Conservation (phyloP, 2,329 filamentous ascomycete genomes). For the Tolypocladium tundrense region DNA sequence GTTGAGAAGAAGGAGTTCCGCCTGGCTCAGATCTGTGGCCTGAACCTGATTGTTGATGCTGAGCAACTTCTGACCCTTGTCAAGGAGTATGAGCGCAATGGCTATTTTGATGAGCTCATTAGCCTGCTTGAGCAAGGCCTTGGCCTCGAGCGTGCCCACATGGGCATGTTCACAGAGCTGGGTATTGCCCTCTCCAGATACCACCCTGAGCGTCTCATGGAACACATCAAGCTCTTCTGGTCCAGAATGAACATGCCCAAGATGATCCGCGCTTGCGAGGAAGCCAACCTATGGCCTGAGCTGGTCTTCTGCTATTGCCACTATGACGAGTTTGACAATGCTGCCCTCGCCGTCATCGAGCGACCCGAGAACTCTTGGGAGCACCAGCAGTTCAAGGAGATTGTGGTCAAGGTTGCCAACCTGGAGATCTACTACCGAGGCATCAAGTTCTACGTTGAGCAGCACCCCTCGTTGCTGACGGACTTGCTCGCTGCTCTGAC, state of each 20-base stretch:
- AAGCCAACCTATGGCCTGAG: conserved; percentile 94
- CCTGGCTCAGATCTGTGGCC: conserved; percentile 94
- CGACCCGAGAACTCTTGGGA: conserved; percentile 96
- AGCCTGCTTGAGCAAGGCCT: conserved; percentile 87
- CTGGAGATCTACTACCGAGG: conserved; percentile 98
- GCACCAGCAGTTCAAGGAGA: conserved; percentile 99
- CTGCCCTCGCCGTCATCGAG: conserved; percentile 95
- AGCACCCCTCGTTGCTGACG: conserved; percentile 92
- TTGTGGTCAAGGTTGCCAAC: conserved; percentile 93
- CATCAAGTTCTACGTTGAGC: conserved; percentile 93
- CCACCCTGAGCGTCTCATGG: conserved; percentile 92
- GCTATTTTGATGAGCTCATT: conserved; percentile 98
- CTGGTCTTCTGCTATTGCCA: conserved; percentile 97
- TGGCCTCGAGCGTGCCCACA: conserved; percentile 82
- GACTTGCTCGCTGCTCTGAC: conserved; percentile 88
- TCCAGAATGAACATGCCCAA: conserved; percentile 95
- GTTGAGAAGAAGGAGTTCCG: conserved; percentile 98
- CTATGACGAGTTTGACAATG: conserved; percentile 97
- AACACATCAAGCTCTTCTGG: conserved; percentile 99
- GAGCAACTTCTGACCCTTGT: conserved; percentile 90
- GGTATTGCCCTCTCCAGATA: conserved; percentile 91
- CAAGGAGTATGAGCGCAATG: conserved; percentile 91
- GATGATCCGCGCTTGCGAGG: conserved; percentile 87
- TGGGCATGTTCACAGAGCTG: conserved; percentile 93
- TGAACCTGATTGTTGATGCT: conserved; percentile 95